A percentile compares a stretch with the other conserved stretches of the same genome.
These are phyloP conservation scores for Globisporangium solare DNA, from an alignment of 352 stramenopile species.

Conservation along the genomic window DNA sequence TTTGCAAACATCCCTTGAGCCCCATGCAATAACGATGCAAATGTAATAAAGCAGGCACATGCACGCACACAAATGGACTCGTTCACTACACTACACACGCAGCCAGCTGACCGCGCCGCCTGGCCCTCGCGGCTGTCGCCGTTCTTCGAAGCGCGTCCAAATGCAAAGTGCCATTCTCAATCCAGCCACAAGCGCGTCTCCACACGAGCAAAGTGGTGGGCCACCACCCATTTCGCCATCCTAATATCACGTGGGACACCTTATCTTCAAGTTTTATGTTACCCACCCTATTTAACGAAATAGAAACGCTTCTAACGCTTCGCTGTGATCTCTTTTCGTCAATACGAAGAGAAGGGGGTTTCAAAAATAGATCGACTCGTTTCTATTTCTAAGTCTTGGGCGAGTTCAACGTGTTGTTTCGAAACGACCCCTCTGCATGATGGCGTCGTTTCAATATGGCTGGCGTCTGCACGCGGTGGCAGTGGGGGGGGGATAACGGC, in stretches of 20 bases:
- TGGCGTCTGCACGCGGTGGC: not conserved
- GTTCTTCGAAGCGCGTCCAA: no score
- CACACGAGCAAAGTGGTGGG: not conserved
- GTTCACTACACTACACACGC: no score
- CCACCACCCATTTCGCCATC: slow-evolving; percentile 4
- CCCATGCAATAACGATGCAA: slow-evolving; percentile 1
- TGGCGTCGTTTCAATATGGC: not conserved
- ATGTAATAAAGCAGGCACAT: no score
- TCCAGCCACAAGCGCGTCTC: not conserved
- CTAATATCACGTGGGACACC: not conserved
- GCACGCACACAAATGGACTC: no score
- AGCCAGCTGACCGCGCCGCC: not conserved
- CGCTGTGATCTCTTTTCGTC: not conserved
- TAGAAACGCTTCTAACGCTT: slow-evolving; percentile 7
- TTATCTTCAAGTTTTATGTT: not conserved
- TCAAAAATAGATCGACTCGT: not conserved
- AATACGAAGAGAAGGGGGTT: slow-evolving; percentile 1
- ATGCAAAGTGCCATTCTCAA: not conserved
- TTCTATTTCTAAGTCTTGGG: slow-evolving; percentile 7
- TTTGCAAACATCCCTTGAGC: slow-evolving; percentile 63
- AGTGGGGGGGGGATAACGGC: slow-evolving; percentile 34
- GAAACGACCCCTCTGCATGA: slow-evolving; percentile 14
- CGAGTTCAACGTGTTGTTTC: slow-evolving; percentile 22
- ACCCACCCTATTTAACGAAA: not conserved
- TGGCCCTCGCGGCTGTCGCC: no score